A percentile compares a stretch with the other conserved stretches of the same genome.
phyloP scores from a whole-genome alignment of 148 eudicot species.

The Heliosperma pusillum region DNA sequence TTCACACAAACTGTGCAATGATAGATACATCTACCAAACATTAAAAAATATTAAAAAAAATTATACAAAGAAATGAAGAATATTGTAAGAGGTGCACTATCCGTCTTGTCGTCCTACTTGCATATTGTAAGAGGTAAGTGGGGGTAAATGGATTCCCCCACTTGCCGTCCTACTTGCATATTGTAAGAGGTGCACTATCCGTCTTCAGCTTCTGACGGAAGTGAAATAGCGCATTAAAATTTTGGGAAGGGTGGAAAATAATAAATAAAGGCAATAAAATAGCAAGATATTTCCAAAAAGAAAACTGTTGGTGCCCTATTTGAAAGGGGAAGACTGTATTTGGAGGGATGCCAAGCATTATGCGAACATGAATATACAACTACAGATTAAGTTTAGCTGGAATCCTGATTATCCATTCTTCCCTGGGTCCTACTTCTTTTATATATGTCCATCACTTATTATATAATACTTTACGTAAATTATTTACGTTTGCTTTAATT shows the following conservation, averaged over 20 bases:
- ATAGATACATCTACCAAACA: slow-evolving; percentile 14
- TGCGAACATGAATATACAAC: slow-evolving; percentile 17
- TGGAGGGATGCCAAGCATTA: slow-evolving; percentile 23
- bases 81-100: too few relatives aligned
- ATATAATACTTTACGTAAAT: too few relatives aligned
- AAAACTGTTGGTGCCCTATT: slow-evolving; percentile 26
- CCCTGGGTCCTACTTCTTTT: slow-evolving; percentile 16
- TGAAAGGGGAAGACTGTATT: slow-evolving; percentile 20
- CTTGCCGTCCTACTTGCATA: too few relatives aligned
- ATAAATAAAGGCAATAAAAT: slow-evolving; percentile 3
- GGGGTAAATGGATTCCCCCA: too few relatives aligned
- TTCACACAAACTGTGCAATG: slow-evolving; percentile 4
- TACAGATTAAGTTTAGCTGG: slow-evolving; percentile 21
- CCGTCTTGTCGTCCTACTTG: too few relatives aligned
- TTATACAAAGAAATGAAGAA: too few relatives aligned
- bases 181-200: too few relatives aligned
- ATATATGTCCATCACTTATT: too few relatives aligned
- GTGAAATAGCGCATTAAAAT: not conserved
- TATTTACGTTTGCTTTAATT: too few relatives aligned
- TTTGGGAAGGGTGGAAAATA: not conserved
- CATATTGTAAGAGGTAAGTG: too few relatives aligned
- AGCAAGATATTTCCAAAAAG: slow-evolving; percentile 22
- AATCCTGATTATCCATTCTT: slow-evolving; percentile 23
- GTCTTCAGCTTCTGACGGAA: too few relatives aligned
- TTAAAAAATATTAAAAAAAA: too few relatives aligned